Base-by-base conservation (phyloP, 495 filamentous ascomycete species). In the Xylaria grammica region DNA sequence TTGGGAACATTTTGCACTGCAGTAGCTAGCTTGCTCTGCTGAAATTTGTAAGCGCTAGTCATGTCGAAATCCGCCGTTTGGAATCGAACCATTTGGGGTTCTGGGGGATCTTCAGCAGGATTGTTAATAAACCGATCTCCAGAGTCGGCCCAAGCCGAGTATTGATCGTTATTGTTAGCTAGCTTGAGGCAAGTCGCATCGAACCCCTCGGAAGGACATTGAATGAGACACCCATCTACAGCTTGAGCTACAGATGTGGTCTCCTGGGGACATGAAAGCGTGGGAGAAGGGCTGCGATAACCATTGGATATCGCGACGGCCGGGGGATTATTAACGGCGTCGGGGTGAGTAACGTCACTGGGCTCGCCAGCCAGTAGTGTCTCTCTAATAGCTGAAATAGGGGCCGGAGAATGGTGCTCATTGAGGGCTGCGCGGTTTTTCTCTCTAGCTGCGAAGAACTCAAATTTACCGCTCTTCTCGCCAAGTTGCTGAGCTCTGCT, bases 381-480 rank as follows among this genome's bases (percentile, higher is more conserved):
- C 30, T 72, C 60, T 52, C 54, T 62, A 51, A 71, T 62, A 0
- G 67, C 65, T 36, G 62, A 69, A 10, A 60, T 36, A 1, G 67
- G 66, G 2, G 58, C 46, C 1, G 64, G 44, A 8, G 66, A 38
- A 49, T 52, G 13, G 13, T 56, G 29, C 17, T 36, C 48, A 34
- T 64, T 63, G 17, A 50, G 8, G 10, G 52, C 55, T 24, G 36
- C 54, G 9, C 69, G 65, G 57, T 82, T 82, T 10, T 60, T 65
- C 52, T 79, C 78, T 17, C 78, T 70, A 8, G 79, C 78, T 0
- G 63, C 67, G 20, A 80, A 82, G 59, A 62, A 81, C 45, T 77
- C 78, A n/a, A 46, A 53, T 48, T 81, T 81, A 0, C 77, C 78
- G 7, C 73, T 67, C 29, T 66, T 76, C 27, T 66, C 63, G 7